A percentile compares a stretch with the other conserved stretches of the same genome.
phyloP scores from a whole-genome alignment of 192 early-diverging fungal genomes.

The Diversispora eburnea region DNA sequence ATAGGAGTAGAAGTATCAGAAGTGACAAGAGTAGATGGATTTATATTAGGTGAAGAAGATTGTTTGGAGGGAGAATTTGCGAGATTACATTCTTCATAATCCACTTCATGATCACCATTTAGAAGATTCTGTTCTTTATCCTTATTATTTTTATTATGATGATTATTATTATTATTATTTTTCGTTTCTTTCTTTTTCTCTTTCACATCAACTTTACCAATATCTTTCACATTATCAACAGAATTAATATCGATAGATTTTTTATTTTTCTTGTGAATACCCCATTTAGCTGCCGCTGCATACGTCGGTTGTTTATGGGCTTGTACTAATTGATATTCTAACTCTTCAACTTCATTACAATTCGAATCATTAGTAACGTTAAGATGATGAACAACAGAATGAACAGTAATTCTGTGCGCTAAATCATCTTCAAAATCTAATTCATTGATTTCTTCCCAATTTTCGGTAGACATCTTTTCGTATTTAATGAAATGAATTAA shows the following conservation, averaged over 20 bases:
- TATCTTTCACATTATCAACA: not conserved
- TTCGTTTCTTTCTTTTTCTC: conserved; percentile 10
- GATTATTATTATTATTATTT: too few species aligned
- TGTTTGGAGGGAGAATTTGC: too few species aligned
- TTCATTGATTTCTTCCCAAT: conserved; percentile 30
- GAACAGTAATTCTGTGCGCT: conserved; percentile 27
- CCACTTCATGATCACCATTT: conserved; percentile 1
- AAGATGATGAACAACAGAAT: conserved; percentile 19
- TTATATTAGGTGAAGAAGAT: too few species aligned
- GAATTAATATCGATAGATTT: not conserved
- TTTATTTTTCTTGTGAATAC: not conserved
- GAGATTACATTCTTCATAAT: not conserved
- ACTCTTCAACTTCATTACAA: not conserved
- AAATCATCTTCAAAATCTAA: conserved; percentile 26
- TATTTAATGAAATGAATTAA: not conserved
- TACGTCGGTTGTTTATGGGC: conserved; percentile 20
- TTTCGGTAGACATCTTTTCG: conserved; percentile 15
- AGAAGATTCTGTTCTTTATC: not conserved
- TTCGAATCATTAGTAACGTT: not conserved
- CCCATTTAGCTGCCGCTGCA: conserved; percentile 26
- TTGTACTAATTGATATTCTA: conserved; percentile 25
- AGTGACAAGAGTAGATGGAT: too few species aligned
- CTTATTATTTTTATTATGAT: too few species aligned
- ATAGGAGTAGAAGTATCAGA: too few species aligned
- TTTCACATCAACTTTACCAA: not conserved